phyloP scores from a whole-genome alignment of 495 filamentous ascomycete species.

The Daldinia grandis region DNA sequence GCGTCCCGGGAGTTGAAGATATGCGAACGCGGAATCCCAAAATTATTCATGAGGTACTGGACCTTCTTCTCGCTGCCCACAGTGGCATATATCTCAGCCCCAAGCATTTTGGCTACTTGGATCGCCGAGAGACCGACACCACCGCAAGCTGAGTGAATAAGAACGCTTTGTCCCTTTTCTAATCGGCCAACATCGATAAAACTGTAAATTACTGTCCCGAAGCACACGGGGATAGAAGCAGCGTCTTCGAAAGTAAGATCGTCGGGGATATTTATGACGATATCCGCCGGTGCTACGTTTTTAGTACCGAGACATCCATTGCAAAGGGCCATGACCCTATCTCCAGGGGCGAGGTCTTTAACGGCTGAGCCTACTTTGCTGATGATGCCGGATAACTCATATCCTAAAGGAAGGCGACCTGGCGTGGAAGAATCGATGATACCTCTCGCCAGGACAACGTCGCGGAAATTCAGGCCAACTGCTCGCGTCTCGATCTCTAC shows the following conservation, averaged over 20 bases:
- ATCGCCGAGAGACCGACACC: slow-evolving; percentile 65
- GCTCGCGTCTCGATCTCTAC: slow-evolving; percentile 55
- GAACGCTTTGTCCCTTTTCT: slow-evolving; percentile 56
- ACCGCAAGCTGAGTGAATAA: slow-evolving; percentile 64
- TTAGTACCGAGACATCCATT: neutral
- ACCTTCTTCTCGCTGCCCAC: slow-evolving; percentile 58
- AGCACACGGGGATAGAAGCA: slow-evolving; percentile 58
- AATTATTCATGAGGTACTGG: slow-evolving; percentile 48
- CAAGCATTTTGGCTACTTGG: slow-evolving; percentile 56
- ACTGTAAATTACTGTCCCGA: slow-evolving; percentile 62
- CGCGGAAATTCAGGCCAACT: slow-evolving; percentile 51
- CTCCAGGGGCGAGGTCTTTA: neutral
- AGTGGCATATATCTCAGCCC: slow-evolving; percentile 63
- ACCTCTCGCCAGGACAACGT: slow-evolving; percentile 48
- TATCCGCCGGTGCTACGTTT: neutral
- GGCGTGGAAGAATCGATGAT: slow-evolving; percentile 36
- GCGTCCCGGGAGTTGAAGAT: slow-evolving; percentile 58
- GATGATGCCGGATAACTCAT: slow-evolving; percentile 34
- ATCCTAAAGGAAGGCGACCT: slow-evolving; percentile 46
- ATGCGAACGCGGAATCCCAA: slow-evolving; percentile 56
- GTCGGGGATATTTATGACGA: slow-evolving; percentile 50
- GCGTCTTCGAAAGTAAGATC: slow-evolving; percentile 56
- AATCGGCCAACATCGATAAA: slow-evolving; percentile 49
- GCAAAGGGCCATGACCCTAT: neutral
- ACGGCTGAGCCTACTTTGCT: neutral